Percentiles rank a stretch among this genome's conserved stretches.
Evolutionary conservation across 2,329 filamentous ascomycete species (phyloP).

Genomic region (Trichoderma pleuroti): DNA sequence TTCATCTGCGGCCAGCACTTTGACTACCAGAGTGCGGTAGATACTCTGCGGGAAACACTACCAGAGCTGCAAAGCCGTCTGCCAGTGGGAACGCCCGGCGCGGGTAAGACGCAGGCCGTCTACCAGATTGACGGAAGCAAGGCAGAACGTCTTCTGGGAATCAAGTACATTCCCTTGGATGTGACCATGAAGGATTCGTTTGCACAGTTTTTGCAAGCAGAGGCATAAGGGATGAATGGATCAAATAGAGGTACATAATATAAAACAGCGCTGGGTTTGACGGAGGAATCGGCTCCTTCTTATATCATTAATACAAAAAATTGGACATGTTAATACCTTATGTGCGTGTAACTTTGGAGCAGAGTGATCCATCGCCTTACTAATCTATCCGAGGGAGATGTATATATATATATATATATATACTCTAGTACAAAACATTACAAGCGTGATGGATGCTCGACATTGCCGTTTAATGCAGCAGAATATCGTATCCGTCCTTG

Average conservation of each 20-base stretch:
- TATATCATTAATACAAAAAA: background rate
- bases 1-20: slow-evolving; percentile 62
- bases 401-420: slow-evolving; percentile 15
- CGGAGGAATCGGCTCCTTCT: background rate
- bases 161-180: slow-evolving; percentile 53
- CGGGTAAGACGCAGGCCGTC: slow-evolving; percentile 31
- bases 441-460: background rate
- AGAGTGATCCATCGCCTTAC: background rate
- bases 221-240: background rate
- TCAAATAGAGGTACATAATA: background rate
- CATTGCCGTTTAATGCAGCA: slow-evolving; percentile 43
- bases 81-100: slow-evolving; percentile 21
- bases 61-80: slow-evolving; percentile 38
- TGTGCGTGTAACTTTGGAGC: background rate
- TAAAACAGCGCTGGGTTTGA: background rate
- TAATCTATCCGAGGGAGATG: background rate
- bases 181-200: slow-evolving; percentile 18
- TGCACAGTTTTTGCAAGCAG: background rate
- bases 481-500: slow-evolving; percentile 68
- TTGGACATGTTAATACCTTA: background rate
- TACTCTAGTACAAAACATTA: slow-evolving; percentile 7
- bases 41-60: slow-evolving; percentile 54
- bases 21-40: slow-evolving; percentile 53
- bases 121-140: slow-evolving; percentile 43
- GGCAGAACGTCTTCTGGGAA: slow-evolving; percentile 45